Evolutionary conservation across 1,284 basidiomycete species (phyloP).

Genomic region (Marasmius fiardii): DNA sequence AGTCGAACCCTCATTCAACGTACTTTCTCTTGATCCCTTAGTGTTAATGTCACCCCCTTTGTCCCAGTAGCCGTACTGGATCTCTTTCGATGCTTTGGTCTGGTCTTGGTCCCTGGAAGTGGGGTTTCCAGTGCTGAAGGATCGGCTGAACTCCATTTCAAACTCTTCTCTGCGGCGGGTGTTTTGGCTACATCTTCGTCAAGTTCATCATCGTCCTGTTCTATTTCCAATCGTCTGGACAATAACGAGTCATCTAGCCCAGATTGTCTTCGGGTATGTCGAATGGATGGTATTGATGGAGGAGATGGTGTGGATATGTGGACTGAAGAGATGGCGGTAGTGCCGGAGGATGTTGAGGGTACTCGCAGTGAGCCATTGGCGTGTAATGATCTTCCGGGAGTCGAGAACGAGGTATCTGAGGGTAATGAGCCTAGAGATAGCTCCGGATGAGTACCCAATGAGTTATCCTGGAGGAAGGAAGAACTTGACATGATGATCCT

Average conservation of each 20-base stretch:
- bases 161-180: constrained; percentile 39
- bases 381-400: constrained; percentile 40
- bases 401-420: constrained; percentile 44
- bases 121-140: constrained; percentile 38
- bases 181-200: constrained; percentile 51
- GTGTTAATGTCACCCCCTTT: constrained; percentile 72
- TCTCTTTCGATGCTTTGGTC: constrained; percentile 18
- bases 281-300: constrained; percentile 22
- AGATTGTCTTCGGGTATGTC: constrained; percentile 19
- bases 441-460: constrained; percentile 46
- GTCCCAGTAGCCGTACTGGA: constrained; percentile 39
- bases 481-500: background rate
- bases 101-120: constrained; percentile 20
- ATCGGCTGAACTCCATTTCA: constrained; percentile 42
- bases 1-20: constrained; percentile 19
- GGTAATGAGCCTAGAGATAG: constrained; percentile 59
- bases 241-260: constrained; percentile 22
- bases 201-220: constrained; percentile 35
- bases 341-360: constrained; percentile 46
- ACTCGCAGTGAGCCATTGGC: constrained; percentile 31
- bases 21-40: constrained; percentile 95
- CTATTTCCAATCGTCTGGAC: constrained; percentile 23
- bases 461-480: constrained; percentile 19
- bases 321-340: constrained; percentile 54
- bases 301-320: constrained; percentile 54